A percentile compares a stretch with the other conserved stretches of the same genome.
Conservation (phyloP, 371 early-diverging fungal genomes). For the Enterocytospora artemiae region DNA sequence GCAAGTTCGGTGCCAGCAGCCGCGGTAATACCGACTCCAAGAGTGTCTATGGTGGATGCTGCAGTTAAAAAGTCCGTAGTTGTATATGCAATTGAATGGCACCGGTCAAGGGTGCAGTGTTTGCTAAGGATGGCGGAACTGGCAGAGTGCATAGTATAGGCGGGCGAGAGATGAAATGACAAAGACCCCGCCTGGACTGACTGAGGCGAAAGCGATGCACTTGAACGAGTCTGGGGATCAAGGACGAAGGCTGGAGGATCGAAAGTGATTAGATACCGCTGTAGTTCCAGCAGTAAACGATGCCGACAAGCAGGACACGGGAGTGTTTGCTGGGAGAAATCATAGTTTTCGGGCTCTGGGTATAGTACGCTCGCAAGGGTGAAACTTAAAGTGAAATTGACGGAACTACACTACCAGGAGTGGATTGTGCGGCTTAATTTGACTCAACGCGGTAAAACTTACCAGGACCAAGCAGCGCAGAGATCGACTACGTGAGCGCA, state of each 20-base stretch:
- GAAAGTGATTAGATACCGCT: constrained; percentile 66
- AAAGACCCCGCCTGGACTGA: constrained; percentile 61
- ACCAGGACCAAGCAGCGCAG: constrained; percentile 60
- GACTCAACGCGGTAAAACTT: constrained; percentile 55
- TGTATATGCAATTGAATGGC: constrained; percentile 11
- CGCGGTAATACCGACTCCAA: constrained; percentile 41
- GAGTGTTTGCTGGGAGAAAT: constrained; percentile 38
- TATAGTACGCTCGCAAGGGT: constrained; percentile 42
- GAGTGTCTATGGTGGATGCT: constrained; percentile 39
- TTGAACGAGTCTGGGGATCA: constrained; percentile 65
- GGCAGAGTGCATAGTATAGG: constrained; percentile 23
- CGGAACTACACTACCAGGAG: constrained; percentile 48
- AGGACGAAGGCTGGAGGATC: constrained; percentile 67
- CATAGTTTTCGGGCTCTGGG: constrained; percentile 38
- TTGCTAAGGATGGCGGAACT: constrained; percentile 6
- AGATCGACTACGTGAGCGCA: constrained; percentile 57
- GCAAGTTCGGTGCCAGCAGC: constrained; percentile 44
- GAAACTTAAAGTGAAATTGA: constrained; percentile 45
- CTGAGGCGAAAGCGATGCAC: constrained; percentile 57
- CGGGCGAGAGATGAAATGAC: constrained; percentile 46
- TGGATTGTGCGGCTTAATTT: constrained; percentile 48
- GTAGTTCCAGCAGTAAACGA: constrained; percentile 68
- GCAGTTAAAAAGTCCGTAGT: constrained; percentile 44
- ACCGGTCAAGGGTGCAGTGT: constrained; percentile 1
- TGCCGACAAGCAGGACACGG: constrained; percentile 63